These are phyloP conservation scores for Apiospora hydei DNA, from an alignment of 2,329 filamentous ascomycete genomes.

Conservation along the genomic window DNA sequence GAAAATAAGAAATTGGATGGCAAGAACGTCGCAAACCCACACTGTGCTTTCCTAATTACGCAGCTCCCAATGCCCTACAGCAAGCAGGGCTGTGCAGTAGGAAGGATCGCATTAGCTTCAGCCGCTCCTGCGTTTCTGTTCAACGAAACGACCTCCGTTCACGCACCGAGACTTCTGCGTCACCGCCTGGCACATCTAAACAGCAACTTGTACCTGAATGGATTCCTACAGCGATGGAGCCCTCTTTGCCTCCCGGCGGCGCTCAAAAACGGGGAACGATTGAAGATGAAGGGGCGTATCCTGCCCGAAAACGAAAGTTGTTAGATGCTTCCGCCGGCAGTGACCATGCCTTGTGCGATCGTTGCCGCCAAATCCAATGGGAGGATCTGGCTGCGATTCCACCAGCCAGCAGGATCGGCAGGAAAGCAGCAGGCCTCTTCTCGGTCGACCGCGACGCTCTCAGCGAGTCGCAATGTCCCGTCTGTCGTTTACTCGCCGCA, in stretches of 20 bases:
- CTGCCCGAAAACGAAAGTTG: not conserved
- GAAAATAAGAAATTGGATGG: not conserved
- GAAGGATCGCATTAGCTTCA: not conserved
- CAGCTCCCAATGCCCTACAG: not conserved
- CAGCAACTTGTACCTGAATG: not conserved
- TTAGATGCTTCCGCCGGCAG: no score
- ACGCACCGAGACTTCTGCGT: not conserved
- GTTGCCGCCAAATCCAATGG: conserved; percentile 12
- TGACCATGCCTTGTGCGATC: not conserved
- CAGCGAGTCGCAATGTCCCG: not conserved
- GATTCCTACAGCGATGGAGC: not conserved
- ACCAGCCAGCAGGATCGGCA: not conserved
- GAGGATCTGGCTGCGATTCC: not conserved
- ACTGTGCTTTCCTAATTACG: not conserved
- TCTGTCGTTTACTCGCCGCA: not conserved
- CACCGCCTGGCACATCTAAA: not conserved
- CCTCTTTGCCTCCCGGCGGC: no score
- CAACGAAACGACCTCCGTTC: not conserved
- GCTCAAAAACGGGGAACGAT: not conserved
- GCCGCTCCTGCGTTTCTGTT: not conserved
- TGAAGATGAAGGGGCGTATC: not conserved
- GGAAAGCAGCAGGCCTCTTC: not conserved
- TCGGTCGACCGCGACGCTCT: not conserved
- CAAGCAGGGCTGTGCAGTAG: not conserved
- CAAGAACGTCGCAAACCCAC: not conserved